These are phyloP conservation scores for Hibiscus tridactylites DNA, from an alignment of 345 rosid species.

Conservation along the genomic window DNA sequence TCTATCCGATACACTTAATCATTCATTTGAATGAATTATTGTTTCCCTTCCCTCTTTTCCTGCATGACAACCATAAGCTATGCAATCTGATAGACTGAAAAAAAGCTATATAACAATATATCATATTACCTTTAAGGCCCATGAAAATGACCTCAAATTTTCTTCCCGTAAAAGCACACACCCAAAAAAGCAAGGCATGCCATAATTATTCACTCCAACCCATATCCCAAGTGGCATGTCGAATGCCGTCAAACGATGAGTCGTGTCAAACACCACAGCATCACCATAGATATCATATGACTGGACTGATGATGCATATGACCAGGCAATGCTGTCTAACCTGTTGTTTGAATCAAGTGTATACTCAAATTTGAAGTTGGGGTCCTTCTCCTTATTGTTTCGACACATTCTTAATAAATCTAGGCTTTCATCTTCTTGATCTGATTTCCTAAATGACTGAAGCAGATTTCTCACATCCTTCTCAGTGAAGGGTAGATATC, in stretches of 20 bases:
- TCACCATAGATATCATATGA: constrained; percentile 86
- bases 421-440: constrained; percentile 79
- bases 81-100: background rate
- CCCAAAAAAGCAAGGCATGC: constrained; percentile 98
- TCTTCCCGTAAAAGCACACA: constrained; percentile 82
- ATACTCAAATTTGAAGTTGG: constrained; percentile 80
- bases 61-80: background rate
- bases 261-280: constrained; percentile 87
- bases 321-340: constrained; percentile 2
- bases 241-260: constrained; percentile 80
- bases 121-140: constrained; percentile 85
- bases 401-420: constrained; percentile 88
- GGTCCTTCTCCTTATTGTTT: constrained; percentile 86
- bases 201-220: constrained; percentile 90
- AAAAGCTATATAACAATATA: background rate
- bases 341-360: constrained; percentile 27
- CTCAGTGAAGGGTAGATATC: constrained; percentile 87
- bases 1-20: background rate
- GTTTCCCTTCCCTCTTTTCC: background rate
- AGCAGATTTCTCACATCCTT: constrained; percentile 96
- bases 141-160: constrained; percentile 65
- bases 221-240: constrained; percentile 99
- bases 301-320: constrained; percentile 6
- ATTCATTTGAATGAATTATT: background rate
- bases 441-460: constrained; percentile 76